phyloP scores from a whole-genome alignment of 2,329 filamentous ascomycete genomes.

The Aspergillus sp. region DNA sequence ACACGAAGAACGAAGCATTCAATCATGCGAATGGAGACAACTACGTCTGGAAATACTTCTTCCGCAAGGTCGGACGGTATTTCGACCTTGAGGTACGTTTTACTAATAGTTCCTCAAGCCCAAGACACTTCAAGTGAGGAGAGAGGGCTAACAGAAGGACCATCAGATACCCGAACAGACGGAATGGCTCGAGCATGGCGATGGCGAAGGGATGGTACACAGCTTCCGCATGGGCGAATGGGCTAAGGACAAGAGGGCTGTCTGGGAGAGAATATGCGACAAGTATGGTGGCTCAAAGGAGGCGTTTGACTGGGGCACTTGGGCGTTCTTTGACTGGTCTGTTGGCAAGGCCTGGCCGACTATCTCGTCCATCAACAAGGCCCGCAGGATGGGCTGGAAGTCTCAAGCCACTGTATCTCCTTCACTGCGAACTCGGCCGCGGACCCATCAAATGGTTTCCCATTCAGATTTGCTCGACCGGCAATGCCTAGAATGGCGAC shows the following conservation, averaged over 20 bases:
- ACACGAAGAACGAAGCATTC: constrained; percentile 4
- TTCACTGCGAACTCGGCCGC: neutral
- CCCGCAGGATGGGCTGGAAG: neutral
- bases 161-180: neutral
- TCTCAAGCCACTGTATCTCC: neutral
- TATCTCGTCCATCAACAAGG: neutral
- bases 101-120: neutral
- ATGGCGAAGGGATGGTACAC: neutral
- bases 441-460: neutral
- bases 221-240: constrained; percentile 3
- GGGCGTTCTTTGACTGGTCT: constrained; percentile 4
- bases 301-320: neutral
- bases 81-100: neutral
- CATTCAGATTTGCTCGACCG: neutral
- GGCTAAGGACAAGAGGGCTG: constrained; percentile 5
- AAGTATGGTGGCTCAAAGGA: constrained; percentile 10
- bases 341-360: neutral
- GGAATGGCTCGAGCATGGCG: neutral
- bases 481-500: neutral
- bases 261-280: constrained; percentile 9
- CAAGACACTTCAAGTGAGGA: neutral
- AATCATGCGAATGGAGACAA: constrained; percentile 6
- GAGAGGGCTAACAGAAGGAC: neutral
- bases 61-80: neutral
- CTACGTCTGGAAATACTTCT: constrained; percentile 1